Evolutionary conservation across 805 yeast species (phyloP), one percentile per base, ranked within the genome.

Genomic region (Kodamaea kaohsiungensis): DNA sequence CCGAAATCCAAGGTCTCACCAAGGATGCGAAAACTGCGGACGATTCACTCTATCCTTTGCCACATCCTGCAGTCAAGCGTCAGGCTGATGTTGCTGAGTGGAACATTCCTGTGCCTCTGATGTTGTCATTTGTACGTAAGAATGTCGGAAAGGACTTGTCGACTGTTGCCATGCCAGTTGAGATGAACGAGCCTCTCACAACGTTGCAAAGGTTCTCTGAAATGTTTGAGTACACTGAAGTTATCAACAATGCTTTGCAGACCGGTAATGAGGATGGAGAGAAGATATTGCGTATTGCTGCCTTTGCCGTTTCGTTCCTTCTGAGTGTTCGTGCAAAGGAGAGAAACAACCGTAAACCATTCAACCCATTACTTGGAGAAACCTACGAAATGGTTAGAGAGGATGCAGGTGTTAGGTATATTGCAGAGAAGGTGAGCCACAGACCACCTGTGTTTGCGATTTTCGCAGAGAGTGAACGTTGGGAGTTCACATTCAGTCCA

Each of bases 351-450:
- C 80, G 99, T 59, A 95, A 95, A 65, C 98, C 99, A 1, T 95
- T 95, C 72, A 95, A 91, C 66, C 98, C 99, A 8, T 76, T 95
- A 50, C 73, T 95, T 16, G 98, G 98, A 17, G 99, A 95, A 67
- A 92, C 98, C 0, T 95, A 71, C 68, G 99, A 95, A 69, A 75
- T 90, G 43, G 95, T 91, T 1, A 80, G 97, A 42, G 96, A 91
- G 57, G 96, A 90, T 63, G 70, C 81, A 49, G 92, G 92, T 0
- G 79, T 86, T 59, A 74, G 98, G 60, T 68, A 89, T 43, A 60
- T 95, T 4, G 78, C 90, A 15, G 99, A 95, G 67, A 95, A 95
- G 65, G 96, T 95, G 16, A 70, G 83, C 30, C 99, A 95, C 64
- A 82, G 89, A 53, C 99, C 99, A 1, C 86, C 87, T 13, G 83